Conservation (phyloP, 2,329 filamentous ascomycete genomes). For the Aspergillus aculeatus region DNA sequence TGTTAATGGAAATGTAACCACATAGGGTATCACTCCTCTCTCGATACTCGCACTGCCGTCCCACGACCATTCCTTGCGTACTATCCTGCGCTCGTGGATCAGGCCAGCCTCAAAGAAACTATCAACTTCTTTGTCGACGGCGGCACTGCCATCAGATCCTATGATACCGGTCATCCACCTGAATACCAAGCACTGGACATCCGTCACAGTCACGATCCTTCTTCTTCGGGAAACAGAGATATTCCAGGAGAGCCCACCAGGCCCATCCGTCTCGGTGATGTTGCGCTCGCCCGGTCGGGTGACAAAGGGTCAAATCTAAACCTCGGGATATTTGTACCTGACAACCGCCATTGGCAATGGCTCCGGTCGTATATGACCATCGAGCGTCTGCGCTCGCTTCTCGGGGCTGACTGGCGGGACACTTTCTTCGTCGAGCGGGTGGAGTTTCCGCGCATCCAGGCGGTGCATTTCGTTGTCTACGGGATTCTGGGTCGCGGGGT, state of each 20-base stretch:
- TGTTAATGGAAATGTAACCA: neutral
- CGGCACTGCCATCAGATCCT: conserved; percentile 2
- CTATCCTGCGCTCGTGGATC: conserved; percentile 40
- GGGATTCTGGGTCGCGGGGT: conserved; percentile 48
- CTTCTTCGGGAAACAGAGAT: conserved; percentile 17
- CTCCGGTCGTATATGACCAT: conserved; percentile 43
- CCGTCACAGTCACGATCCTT: conserved; percentile 22
- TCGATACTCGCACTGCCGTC: conserved; percentile 44
- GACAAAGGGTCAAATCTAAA: conserved; percentile 46
- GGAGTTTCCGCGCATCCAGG: conserved; percentile 47
- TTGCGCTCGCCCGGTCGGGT: conserved; percentile 45
- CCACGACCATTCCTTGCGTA: conserved; percentile 44
- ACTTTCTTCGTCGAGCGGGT: conserved; percentile 47
- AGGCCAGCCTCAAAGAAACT: conserved; percentile 28
- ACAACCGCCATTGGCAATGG: conserved; percentile 33
- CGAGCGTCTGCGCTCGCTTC: conserved; percentile 37
- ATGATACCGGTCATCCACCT: conserved; percentile 19
- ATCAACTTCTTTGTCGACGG: conserved; percentile 25
- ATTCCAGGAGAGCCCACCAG: conserved; percentile 20
- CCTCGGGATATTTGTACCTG: conserved; percentile 38
- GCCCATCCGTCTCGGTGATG: conserved; percentile 43
- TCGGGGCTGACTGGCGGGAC: conserved; percentile 48
- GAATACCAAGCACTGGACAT: conserved; percentile 11
- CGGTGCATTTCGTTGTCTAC: conserved; percentile 54
- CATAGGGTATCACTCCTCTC: conserved; percentile 42